Base-by-base conservation (phyloP, 345 rosid species). In the Brassica incana region DNA sequence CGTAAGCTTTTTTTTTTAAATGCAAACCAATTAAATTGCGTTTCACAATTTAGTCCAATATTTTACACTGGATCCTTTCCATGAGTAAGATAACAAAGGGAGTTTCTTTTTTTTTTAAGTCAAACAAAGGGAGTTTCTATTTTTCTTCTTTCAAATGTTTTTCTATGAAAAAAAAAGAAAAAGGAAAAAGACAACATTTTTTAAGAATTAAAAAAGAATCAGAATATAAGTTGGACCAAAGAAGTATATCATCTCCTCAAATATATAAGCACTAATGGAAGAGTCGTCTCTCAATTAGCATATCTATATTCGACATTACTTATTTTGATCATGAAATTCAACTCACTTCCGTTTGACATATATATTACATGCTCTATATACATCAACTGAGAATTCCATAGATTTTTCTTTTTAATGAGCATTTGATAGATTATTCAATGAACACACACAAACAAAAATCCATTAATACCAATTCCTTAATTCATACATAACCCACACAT, bases 401-500 rank as follows among this genome's bases (percentile, higher is more conserved):
- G 33, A 29, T 65, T 70, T 56, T 56, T 56, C 48, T 43, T 43
- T 43, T 43, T 11, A 43, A 43, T 43, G 50, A 12, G 3, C 65
- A 65, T 56, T 65, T 58, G 25, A 56, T 35, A 43, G 32, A 29
- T 65, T 70, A 65, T 56, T 56, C 61, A 72, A 30, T 32, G 52
- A 35, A 54, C 71, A 80, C 79, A 80, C 63, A 63, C 7, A 62
- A 43, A 12, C 50, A 62, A 62, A 74, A 67, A 67, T 64, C 52
- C 67, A 62, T 29, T 11, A 43, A 43, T 43, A 75, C 23, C 72
- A 48, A 56, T 36, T 70, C 54, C 60, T 29, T 45, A 56, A 65
- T 14, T 62, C 76, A 16, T 75, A 75, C 78, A 79, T 33, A 63
- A 68, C 61, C 76, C 79, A 68, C 36, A 68, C 74, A 69, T 68